These are phyloP conservation scores for Tetrahymena borealis DNA, from an alignment of 73 alveolate genomes.

Conservation along the genomic window DNA sequence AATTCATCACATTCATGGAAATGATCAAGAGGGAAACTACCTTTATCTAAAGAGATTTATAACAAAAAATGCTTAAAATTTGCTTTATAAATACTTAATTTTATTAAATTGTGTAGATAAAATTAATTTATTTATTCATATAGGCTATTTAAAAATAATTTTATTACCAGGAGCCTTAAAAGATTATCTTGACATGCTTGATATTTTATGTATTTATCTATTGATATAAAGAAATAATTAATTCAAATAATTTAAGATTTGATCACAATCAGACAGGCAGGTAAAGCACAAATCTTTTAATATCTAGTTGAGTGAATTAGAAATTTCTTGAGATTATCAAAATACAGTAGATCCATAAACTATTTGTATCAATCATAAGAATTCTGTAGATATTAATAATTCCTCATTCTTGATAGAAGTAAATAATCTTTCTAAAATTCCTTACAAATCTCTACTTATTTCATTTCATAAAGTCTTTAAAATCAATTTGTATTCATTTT, in stretches of 20 bases:
- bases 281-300: not conserved
- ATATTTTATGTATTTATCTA: too few species aligned
- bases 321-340: not conserved
- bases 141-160: too few species aligned
- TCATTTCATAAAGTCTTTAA: not conserved
- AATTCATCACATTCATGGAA: conserved; percentile 77
- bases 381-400: too few species aligned
- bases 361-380: too few species aligned
- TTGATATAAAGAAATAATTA: too few species aligned
- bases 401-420: too few species aligned
- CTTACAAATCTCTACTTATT: not conserved
- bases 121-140: too few species aligned
- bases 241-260: not conserved
- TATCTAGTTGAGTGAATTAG: not conserved
- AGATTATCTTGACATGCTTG: not conserved
- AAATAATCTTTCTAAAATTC: too few species aligned
- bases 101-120: too few species aligned
- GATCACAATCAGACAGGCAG: not conserved
- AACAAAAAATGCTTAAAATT: not conserved
- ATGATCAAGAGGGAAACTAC: conserved; percentile 85
- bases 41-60: conserved; percentile 54
- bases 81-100: too few species aligned
- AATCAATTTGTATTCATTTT: not conserved
- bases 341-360: too few species aligned
- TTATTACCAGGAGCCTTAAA: not conserved